Conservation (phyloP, 371 early-diverging fungal species). For the Pancytospora epiphaga region DNA sequence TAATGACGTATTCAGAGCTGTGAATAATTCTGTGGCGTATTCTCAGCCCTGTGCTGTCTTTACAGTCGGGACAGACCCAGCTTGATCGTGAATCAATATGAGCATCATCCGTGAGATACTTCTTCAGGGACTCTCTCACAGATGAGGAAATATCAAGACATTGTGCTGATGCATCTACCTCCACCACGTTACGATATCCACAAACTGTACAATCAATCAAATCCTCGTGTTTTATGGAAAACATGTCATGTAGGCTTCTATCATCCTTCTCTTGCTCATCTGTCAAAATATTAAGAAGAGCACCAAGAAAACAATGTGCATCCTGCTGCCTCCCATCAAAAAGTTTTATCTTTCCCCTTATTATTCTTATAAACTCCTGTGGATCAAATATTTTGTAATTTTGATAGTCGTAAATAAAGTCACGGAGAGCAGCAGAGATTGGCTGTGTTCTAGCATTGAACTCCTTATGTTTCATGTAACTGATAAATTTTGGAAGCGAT, state of each 20-base stretch:
- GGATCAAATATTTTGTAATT: slow-evolving; percentile 26
- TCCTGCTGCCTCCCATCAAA: slow-evolving; percentile 56
- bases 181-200: background rate
- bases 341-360: slow-evolving; percentile 37
- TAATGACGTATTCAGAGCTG: slow-evolving; percentile 40
- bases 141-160: slow-evolving; percentile 16
- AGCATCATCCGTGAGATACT: slow-evolving; percentile 21
- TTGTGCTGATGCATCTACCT: slow-evolving; percentile 13
- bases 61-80: slow-evolving; percentile 44
- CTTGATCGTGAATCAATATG: background rate
- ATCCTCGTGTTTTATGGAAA: too few relatives aligned
- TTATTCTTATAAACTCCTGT: slow-evolving; percentile 17
- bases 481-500: slow-evolving; percentile 23
- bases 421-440: slow-evolving; percentile 41
- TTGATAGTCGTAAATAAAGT: slow-evolving; percentile 47
- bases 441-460: slow-evolving; percentile 27
- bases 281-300: slow-evolving; percentile 30
- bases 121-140: slow-evolving; percentile 29
- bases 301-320: slow-evolving; percentile 48
- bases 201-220: slow-evolving; percentile 31
- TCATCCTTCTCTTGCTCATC: slow-evolving; percentile 27
- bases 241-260: background rate
- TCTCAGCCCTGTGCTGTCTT: slow-evolving; percentile 1
- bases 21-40: slow-evolving; percentile 23
- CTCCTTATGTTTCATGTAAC: slow-evolving; percentile 15